Conservation (phyloP, 169 alveolate species). For the Eimeria acervulina region DNA sequence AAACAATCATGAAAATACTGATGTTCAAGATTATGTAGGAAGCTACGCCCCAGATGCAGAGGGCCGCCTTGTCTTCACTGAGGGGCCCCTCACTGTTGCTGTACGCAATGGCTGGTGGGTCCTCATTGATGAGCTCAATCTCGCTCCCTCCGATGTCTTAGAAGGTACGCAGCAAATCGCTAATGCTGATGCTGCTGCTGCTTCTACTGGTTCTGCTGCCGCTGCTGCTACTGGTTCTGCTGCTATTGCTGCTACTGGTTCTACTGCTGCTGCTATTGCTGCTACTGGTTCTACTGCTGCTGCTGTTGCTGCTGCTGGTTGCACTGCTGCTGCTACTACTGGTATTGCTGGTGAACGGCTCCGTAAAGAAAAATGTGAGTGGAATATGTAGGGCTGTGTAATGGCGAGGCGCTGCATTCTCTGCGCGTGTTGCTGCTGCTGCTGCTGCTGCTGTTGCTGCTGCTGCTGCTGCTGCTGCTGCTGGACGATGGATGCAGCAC, state of each 20-base stretch:
- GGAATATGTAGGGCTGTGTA: too few species aligned
- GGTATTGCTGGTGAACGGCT: too few species aligned
- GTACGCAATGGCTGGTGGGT: constrained; percentile 99
- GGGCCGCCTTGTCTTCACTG: constrained; percentile 96
- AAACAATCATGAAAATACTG: constrained; percentile 99
- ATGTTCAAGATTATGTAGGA: constrained; percentile 99
- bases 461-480: constrained; percentile 50
- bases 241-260: constrained; percentile 86
- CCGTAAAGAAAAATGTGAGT: too few species aligned
- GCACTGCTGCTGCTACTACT: too few species aligned
- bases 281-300: too few species aligned
- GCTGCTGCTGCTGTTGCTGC: constrained; percentile 48
- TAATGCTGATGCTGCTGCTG: constrained; percentile 2
- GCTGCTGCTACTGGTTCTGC: constrained; percentile 81
- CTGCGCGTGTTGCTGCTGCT: not conserved
- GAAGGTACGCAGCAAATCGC: constrained; percentile 89
- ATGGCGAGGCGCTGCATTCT: not conserved
- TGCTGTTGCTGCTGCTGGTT: not conserved
- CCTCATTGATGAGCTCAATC: constrained; percentile 99
- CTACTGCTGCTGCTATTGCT: not conserved
- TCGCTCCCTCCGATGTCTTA: constrained; percentile 99
- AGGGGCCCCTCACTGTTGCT: constrained; percentile 99
- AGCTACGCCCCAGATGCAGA: constrained; percentile 95
- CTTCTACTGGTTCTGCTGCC: not conserved
- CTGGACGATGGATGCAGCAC: constrained; percentile 87